phyloP scores from a whole-genome alignment of 2,329 filamentous ascomycete genomes.

The Simplicillium sp. region DNA sequence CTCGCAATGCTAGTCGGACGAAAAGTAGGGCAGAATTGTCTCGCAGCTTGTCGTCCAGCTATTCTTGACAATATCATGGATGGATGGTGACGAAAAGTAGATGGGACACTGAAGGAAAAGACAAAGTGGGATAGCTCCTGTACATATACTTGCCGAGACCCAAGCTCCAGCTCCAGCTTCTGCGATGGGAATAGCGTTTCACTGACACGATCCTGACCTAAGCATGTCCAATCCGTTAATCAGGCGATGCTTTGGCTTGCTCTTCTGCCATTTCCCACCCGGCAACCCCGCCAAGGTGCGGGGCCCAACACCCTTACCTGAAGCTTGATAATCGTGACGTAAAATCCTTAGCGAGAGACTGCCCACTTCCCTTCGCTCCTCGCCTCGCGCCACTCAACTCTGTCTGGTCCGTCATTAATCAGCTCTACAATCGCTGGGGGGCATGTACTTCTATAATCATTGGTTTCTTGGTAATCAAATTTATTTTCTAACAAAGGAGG shows the following conservation, averaged over 20 bases:
- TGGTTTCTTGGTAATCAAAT: conserved; percentile 75
- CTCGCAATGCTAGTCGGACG: no score
- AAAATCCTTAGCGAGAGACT: conserved; percentile 29
- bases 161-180: no score
- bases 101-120: no score
- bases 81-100: no score
- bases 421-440: conserved; percentile 73
- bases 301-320: no score
- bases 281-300: no score
- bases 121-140: conserved; percentile 51
- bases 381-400: conserved; percentile 82
- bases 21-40: no score
- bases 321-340: no score
- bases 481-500: conserved; percentile 47
- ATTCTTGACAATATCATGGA: no score
- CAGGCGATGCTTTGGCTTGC: background rate
- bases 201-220: background rate
- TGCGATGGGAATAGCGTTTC: no score
- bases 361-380: conserved; percentile 75
- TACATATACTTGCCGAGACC: conserved; percentile 42
- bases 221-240: background rate
- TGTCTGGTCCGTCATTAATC: no score
- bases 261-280: background rate
- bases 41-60: no score
- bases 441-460: conserved; percentile 27